Evolutionary conservation across 495 filamentous ascomycete genomes (phyloP), one percentile per base, ranked within the genome.

Genomic region (Podospora pseudocomata): DNA sequence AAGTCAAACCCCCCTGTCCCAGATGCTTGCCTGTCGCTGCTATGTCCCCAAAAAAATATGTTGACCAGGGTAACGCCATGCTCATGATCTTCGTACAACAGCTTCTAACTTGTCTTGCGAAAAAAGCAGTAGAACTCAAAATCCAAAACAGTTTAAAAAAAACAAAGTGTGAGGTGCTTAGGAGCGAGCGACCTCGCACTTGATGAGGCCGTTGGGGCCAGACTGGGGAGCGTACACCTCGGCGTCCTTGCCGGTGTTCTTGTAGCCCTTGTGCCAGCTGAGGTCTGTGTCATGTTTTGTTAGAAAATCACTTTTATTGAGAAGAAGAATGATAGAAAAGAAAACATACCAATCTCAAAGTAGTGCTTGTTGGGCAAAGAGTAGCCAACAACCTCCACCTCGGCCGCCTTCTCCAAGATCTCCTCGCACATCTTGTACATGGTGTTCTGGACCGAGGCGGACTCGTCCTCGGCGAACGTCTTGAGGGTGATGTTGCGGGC

Each of bases 381-480:
- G 75, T 97, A 98, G 71, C 89, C 87, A 53, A 93, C 91, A 15
- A 86, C 81, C 56, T 91, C 87, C 11, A 92, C 85, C 77, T 88
- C 81, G 32, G 92, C 87, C 65, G 85, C 92, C 28, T 82, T 86
- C 19, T 84, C 91, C 70, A 99, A 82, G 71, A 99, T 97, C 81
- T 90, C 85, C 77, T 94, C 89, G 67, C 86, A 87, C 95, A 99
- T 99, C 85, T 96, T 94, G 81, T 96, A 98, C 95, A 99, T 97
- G 67, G 94, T 97, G 70, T 89, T 89, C 85, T 99, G 95, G 19
- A 99, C 95, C 74, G 91, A 94, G 60, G 95, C 90, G 72, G 91
- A 95, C 77, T 91, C 85, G 71, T 98, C 94, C 73, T 87, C 87
- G n/a, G 95, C 94, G 75, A 99, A 99, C 0, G 88, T 92, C 85